Evolutionary conservation across 2,329 filamentous ascomycete genomes (phyloP), one percentile per base, ranked within the genome.

Genomic region (Xylaria multiplex): DNA sequence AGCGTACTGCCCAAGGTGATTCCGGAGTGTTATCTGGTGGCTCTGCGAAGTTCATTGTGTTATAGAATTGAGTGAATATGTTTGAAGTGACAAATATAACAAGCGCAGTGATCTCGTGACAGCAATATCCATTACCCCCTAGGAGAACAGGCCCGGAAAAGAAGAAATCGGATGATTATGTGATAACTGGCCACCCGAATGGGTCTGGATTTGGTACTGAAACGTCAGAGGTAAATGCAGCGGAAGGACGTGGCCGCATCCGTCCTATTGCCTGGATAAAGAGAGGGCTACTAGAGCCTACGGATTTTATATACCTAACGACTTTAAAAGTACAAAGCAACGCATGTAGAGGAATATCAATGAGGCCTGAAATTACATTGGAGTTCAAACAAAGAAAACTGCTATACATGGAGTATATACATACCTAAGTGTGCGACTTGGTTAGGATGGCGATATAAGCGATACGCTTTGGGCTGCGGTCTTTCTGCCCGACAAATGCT

Each of bases 1-100:
- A 60, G 9, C 63, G 63, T 19, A 37, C 11, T 43, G 35, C 52
- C 63, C 63, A 65, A n/a, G 63, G 63, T n/a, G 50, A 14, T 7
- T 19, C 9, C 24, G 9, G 16, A 16, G 16, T 19, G 7, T 35
- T 7, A 2, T 40, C 50, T 40, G 32, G 50, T 32, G 9, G 37
- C 13, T 40, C 9, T 40, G 11, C 37, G 13, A 40, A 14, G 13
- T 40, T 40, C 59, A 62, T 62, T 24, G 32, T 35, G 53, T 43
- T 32, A 52, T 35, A 5, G 30, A 35, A n/a, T 35, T 4, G 8
- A 9, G 24, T 49, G 27, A n/a, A 35, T 14, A 32, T 52, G 35
- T 52, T 35, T 19, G 19, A 35, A 19, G 7, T 6, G 9, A 16
- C 14, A 8, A 11, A 22, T 24, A 11, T 19, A 24, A 24, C 9